A percentile compares a stretch with the other conserved stretches of the same genome.
Evolutionary conservation across 129 eudicot genomes (phyloP).

Genomic region (Rutidosis leptorrhynchoides): DNA sequence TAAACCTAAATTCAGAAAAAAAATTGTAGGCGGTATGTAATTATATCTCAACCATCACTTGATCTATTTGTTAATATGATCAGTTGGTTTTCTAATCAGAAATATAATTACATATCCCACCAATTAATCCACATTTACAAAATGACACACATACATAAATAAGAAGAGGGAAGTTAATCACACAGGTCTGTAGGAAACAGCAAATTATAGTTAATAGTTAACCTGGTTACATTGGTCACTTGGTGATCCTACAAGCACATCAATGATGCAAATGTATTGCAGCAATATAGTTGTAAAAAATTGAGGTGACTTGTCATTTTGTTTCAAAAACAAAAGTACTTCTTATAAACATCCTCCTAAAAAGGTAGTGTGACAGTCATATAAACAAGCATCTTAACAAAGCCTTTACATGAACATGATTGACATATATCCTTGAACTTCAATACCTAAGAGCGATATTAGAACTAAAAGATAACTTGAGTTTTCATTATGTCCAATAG

Average conservation of each 20-base stretch:
- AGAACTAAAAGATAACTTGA: background rate
- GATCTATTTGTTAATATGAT: background rate
- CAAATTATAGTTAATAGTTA: no score
- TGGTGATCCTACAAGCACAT: background rate
- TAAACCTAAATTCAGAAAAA: conserved; percentile 13
- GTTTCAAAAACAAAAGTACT: background rate
- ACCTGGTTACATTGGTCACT: background rate
- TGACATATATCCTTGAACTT: no score
- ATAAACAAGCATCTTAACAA: background rate
- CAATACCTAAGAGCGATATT: background rate
- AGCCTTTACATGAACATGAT: background rate
- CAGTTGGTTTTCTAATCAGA: background rate
- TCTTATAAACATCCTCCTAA: background rate
- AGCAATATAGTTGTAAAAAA: no score
- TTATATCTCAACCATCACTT: background rate
- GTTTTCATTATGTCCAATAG: no score
- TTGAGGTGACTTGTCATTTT: background rate
- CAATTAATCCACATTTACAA: background rate
- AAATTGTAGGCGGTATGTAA: background rate
- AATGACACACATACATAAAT: background rate
- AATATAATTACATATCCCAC: background rate
- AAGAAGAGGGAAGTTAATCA: background rate
- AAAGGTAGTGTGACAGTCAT: background rate
- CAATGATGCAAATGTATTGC: background rate
- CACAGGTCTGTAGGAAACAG: background rate